Percentiles rank a stretch among this genome's conserved stretches.
These are phyloP conservation scores for Irpex rosettiformis DNA, from an alignment of 1,284 basidiomycete genomes.

Conservation along the genomic window DNA sequence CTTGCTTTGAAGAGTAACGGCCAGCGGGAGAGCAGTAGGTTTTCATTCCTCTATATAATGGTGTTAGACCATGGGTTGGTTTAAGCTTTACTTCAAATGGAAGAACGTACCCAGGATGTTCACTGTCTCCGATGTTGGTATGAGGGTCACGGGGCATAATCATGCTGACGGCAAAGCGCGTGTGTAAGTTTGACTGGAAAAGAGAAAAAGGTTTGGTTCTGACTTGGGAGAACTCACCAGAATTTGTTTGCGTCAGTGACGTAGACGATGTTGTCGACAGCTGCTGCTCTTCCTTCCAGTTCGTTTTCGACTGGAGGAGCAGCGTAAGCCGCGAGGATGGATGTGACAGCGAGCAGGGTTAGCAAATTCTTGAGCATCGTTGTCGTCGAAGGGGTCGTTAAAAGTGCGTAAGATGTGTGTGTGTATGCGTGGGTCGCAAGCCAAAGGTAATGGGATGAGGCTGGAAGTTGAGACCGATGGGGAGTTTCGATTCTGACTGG, in stretches of 20 bases:
- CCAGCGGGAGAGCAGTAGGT: constrained; percentile 43
- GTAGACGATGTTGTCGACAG: constrained; percentile 41
- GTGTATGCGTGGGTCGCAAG: no score
- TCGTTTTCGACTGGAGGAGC: constrained; percentile 9
- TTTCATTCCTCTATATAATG: constrained; percentile 33
- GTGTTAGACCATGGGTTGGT: background rate
- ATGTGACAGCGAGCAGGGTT: constrained; percentile 3
- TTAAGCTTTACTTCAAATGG: background rate
- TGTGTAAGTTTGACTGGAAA: background rate
- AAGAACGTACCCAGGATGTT: constrained; percentile 30
- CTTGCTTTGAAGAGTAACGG: constrained; percentile 35
- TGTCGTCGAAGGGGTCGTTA: background rate
- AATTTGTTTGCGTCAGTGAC: constrained; percentile 36
- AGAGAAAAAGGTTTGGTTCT: background rate
- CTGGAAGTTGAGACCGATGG: no score
- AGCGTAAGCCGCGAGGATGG: constrained; percentile 9
- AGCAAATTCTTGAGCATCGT: constrained; percentile 8
- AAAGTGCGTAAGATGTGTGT: background rate
- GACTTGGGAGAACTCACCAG: constrained; percentile 31
- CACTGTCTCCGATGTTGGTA: constrained; percentile 51
- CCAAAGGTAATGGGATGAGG: no score
- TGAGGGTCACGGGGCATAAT: constrained; percentile 33
- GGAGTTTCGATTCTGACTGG: background rate
- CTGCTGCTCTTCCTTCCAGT: constrained; percentile 18
- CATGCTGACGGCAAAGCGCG: constrained; percentile 12